These are phyloP conservation scores for Austroboletus eburneus DNA, from an alignment of 768 basidiomycete species.

Conservation along the genomic window DNA sequence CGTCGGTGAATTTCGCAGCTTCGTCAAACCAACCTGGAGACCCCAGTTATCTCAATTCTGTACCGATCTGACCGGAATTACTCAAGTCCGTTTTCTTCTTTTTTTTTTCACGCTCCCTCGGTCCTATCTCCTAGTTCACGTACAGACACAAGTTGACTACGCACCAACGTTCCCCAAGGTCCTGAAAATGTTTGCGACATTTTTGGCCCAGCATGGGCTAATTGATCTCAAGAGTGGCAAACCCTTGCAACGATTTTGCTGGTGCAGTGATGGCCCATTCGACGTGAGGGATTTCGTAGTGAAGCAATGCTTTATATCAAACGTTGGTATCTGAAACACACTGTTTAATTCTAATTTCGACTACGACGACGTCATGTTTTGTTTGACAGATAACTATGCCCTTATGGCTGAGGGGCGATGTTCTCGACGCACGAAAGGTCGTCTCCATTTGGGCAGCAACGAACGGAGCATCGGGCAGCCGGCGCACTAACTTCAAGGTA, in stretches of 20 bases:
- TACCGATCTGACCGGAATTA: constrained; percentile 83
- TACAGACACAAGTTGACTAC: constrained; percentile 74
- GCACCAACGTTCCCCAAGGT: constrained; percentile 76
- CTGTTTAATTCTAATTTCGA: constrained; percentile 7
- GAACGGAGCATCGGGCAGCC: constrained; percentile 6
- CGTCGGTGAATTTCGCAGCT: constrained; percentile 81
- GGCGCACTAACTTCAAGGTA: constrained; percentile 16
- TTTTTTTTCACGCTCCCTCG: background rate
- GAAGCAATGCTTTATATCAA: constrained; percentile 87
- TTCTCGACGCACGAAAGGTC: constrained; percentile 67
- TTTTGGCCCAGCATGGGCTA: constrained; percentile 68
- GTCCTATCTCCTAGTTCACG: constrained; percentile 1
- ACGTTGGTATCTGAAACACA: constrained; percentile 39
- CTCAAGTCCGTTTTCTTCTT: constrained; percentile 60
- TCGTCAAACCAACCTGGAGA: constrained; percentile 84
- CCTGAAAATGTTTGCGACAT: constrained; percentile 55
- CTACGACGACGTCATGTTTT: constrained; percentile 6
- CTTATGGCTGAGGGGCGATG: constrained; percentile 65
- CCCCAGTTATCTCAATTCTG: constrained; percentile 83
- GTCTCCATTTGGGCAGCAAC: constrained; percentile 44
- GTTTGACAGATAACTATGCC: constrained; percentile 58
- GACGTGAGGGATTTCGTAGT: constrained; percentile 83
- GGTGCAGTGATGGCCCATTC: constrained; percentile 83
- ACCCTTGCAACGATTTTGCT: constrained; percentile 62
- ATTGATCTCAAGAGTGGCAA: constrained; percentile 56